Evolutionary conservation across 2,329 filamentous ascomycete species (phyloP).

Genomic region (Thermochaetoides dissita): DNA sequence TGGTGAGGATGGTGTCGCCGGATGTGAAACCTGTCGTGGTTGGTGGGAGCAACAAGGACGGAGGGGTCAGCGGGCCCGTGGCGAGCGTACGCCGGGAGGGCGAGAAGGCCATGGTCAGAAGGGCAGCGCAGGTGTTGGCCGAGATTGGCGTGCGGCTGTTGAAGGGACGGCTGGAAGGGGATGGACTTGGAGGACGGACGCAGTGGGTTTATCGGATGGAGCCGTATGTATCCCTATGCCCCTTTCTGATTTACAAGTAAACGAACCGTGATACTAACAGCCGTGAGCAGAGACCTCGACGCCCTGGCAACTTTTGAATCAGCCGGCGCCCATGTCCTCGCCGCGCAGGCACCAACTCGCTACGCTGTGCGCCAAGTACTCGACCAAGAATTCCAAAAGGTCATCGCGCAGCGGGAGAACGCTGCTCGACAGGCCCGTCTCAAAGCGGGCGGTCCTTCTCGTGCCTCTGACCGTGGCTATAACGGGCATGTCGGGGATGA

Average conservation of each 20-base stretch:
- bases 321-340: constrained; percentile 36
- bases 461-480: constrained; percentile 18
- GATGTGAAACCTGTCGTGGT: constrained; percentile 86
- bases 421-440: constrained; percentile 53
- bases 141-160: constrained; percentile 72
- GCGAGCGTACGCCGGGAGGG: constrained; percentile 79
- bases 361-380: constrained; percentile 89
- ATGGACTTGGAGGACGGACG: constrained; percentile 40
- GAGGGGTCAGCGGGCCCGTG: constrained; percentile 29
- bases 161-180: constrained; percentile 62
- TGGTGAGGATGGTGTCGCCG: constrained; percentile 71
- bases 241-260: background rate
- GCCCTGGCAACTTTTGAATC: constrained; percentile 62
- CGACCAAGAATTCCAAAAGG: constrained; percentile 74
- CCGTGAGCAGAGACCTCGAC: constrained; percentile 49
- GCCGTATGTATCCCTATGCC: constrained; percentile 47
- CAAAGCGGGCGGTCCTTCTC: constrained; percentile 15
- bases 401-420: constrained; percentile 51
- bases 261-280: background rate
- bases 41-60: constrained; percentile 38
- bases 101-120: constrained; percentile 67
- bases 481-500: constrained; percentile 17
- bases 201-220: constrained; percentile 90
- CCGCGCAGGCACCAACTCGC: constrained; percentile 58
- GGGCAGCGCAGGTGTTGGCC: constrained; percentile 70